Evolutionary conservation across 495 filamentous ascomycete genomes (phyloP).

Genomic region (Parachaetomium inaequale): DNA sequence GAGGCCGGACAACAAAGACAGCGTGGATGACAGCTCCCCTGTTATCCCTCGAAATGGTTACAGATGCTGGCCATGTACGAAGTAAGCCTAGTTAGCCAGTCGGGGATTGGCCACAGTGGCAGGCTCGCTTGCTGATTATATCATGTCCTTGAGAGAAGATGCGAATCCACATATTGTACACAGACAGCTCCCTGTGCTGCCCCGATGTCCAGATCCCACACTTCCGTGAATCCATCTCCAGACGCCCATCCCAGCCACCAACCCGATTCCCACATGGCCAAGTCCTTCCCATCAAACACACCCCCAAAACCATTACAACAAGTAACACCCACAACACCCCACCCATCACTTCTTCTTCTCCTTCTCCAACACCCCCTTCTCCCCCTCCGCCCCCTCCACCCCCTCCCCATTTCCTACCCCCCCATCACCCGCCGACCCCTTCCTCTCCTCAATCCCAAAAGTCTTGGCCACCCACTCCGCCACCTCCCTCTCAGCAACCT

Average conservation of each 20-base stretch:
- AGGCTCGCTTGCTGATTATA: background rate
- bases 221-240: background rate
- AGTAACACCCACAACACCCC: background rate
- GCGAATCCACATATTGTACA: background rate
- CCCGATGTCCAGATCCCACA: background rate
- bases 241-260: background rate
- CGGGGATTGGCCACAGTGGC: background rate
- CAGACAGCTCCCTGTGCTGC: background rate
- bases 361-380: background rate
- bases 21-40: too few relatives aligned
- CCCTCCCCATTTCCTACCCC: too few relatives aligned
- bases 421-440: background rate
- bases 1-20: too few relatives aligned
- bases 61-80: too few relatives aligned
- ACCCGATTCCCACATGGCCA: too few relatives aligned
- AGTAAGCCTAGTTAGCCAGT: too few relatives aligned
- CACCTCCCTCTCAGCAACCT: slow-evolving; percentile 62
- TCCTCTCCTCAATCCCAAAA: slow-evolving; percentile 50
- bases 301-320: background rate
- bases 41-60: too few relatives aligned
- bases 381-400: background rate
- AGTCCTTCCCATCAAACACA: background rate
- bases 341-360: background rate
- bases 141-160: background rate
- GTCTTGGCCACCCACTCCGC: slow-evolving; percentile 67